Evolutionary conservation across 2,329 filamentous ascomycete species (phyloP).

Genomic region (Colletotrichum tropicale): DNA sequence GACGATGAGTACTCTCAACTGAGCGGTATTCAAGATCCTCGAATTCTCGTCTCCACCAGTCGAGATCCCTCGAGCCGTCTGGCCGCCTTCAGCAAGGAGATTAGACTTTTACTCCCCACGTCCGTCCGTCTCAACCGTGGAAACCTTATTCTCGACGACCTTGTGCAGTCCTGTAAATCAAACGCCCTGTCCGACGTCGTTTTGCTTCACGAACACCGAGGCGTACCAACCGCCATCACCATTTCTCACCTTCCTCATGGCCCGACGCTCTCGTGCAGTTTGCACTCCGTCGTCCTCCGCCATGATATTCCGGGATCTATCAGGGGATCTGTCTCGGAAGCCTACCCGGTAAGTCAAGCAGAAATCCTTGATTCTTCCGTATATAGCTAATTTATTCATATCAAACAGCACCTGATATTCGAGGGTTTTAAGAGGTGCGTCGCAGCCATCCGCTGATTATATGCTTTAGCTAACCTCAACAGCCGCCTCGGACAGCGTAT

Average conservation of each 20-base stretch:
- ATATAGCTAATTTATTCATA: too few relatives aligned
- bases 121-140: constrained; percentile 89
- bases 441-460: neutral
- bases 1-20: constrained; percentile 92
- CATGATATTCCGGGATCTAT: constrained; percentile 91
- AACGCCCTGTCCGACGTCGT: constrained; percentile 85
- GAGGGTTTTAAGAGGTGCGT: constrained; percentile 73
- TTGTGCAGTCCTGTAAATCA: constrained; percentile 81
- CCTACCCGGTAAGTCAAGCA: too few relatives aligned
- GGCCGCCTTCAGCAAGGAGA: constrained; percentile 91
- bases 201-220: constrained; percentile 89
- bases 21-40: constrained; percentile 87
- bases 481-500: constrained; percentile 81
- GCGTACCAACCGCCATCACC: constrained; percentile 88
- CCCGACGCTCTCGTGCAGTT: constrained; percentile 74
- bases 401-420: constrained; percentile 80
- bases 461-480: constrained; percentile 24
- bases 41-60: constrained; percentile 68
- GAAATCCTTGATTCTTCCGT: too few relatives aligned
- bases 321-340: constrained; percentile 87
- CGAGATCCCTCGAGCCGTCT: constrained; percentile 85
- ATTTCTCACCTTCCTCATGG: constrained; percentile 88
- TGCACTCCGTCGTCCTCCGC: constrained; percentile 89
- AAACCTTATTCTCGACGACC: constrained; percentile 84
- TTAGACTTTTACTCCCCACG: constrained; percentile 78